These are phyloP conservation scores for Penicillium sp. DNA, from an alignment of 2,329 filamentous ascomycete species.

Conservation along the genomic window DNA sequence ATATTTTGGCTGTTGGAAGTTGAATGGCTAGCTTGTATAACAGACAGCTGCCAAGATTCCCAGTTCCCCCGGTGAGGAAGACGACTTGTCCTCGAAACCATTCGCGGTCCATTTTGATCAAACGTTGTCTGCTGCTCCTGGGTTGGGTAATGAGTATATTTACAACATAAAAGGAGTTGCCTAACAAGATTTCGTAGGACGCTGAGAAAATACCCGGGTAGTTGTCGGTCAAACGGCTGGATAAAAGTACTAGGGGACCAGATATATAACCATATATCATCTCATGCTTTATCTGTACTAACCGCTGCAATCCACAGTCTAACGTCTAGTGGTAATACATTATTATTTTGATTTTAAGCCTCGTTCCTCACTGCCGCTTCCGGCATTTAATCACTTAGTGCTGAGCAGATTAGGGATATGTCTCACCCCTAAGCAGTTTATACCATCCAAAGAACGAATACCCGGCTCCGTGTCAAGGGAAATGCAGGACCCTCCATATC, in stretches of 20 bases:
- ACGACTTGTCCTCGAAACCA: conserved; percentile 14
- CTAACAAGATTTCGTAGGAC: too few relatives aligned
- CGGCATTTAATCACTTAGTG: background rate
- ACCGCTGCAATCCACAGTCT: background rate
- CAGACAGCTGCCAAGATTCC: conserved; percentile 15
- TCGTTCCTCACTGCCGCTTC: background rate
- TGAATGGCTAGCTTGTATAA: conserved; percentile 18
- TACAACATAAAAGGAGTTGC: background rate
- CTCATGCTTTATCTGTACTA: too few relatives aligned
- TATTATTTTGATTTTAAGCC: background rate
- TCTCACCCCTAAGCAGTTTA: background rate
- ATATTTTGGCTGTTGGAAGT: conserved; percentile 14
- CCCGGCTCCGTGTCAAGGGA: background rate
- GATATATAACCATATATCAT: background rate
- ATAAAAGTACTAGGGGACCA: background rate
- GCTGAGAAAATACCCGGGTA: too few relatives aligned
- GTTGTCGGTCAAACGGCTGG: background rate
- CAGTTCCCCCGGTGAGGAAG: conserved; percentile 17
- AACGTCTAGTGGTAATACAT: too few relatives aligned
- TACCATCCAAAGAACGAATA: background rate
- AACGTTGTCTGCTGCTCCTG: background rate
- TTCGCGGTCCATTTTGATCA: background rate
- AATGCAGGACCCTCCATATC: background rate
- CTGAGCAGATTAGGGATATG: background rate
- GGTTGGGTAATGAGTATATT: background rate